A percentile compares a stretch with the other conserved stretches of the same genome.
These are phyloP conservation scores for Diplodia corticola DNA, from an alignment of 2,329 filamentous ascomycete genomes.

Conservation along the genomic window DNA sequence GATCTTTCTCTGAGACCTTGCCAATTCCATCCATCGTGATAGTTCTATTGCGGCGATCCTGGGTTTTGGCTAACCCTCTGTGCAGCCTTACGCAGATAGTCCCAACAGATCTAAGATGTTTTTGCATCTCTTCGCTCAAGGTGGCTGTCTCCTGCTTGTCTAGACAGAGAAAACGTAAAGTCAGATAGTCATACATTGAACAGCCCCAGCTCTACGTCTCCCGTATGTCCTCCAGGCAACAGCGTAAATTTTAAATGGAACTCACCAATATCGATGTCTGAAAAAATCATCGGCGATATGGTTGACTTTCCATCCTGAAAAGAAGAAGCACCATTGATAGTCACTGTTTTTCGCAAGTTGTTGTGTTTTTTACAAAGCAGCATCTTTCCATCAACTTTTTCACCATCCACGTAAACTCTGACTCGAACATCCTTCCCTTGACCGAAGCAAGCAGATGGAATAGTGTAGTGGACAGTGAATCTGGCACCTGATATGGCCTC, in stretches of 20 bases:
- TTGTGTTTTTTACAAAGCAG: neutral
- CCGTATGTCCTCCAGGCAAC: too few species aligned
- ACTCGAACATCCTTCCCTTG: neutral
- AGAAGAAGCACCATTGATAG: neutral
- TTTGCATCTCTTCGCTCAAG: neutral
- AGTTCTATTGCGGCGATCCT: accelerated
- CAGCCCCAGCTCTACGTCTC: too few species aligned
- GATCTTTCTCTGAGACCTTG: constrained; percentile 27
- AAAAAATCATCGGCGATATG: neutral
- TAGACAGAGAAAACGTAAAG: accelerated
- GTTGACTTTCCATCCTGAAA: neutral
- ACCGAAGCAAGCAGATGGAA: neutral
- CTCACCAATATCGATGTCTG: neutral
- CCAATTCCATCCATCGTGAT: neutral
- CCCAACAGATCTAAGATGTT: neutral
- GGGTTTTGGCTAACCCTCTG: neutral
- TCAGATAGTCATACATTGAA: too few species aligned
- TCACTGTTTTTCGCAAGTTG: too few species aligned
- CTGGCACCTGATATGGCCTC: neutral
- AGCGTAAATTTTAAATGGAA: neutral
- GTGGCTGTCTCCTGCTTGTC: neutral
- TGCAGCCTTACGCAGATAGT: neutral
- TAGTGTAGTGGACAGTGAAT: neutral
- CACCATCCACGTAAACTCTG: neutral
- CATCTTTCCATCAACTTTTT: neutral